A percentile compares a stretch with the other conserved stretches of the same genome.
Conservation (phyloP, 352 stramenopile species). For the Aphanomyces astaci region DNA sequence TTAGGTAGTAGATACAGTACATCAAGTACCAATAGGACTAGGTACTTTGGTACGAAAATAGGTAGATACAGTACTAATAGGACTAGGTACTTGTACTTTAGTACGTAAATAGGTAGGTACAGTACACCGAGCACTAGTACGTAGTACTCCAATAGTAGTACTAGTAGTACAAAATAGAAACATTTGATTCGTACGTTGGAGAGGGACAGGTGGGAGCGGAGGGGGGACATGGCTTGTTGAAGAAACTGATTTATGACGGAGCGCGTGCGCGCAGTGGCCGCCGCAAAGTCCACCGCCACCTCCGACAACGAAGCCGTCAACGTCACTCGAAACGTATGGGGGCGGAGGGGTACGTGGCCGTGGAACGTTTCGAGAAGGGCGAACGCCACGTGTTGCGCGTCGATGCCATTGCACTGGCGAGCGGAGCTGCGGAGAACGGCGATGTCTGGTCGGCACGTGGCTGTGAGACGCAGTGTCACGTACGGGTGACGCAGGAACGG, state of each 20-base stretch:
- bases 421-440: background rate
- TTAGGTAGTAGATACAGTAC: too few relatives aligned
- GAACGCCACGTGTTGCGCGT: background rate
- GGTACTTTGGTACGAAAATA: too few relatives aligned
- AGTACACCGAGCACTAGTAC: too few relatives aligned
- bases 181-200: background rate
- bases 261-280: background rate
- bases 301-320: background rate
- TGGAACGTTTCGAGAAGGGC: background rate
- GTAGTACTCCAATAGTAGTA: too few relatives aligned
- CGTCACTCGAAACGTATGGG: background rate
- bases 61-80: too few relatives aligned
- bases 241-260: background rate
- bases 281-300: background rate
- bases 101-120: too few relatives aligned
- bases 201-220: background rate
- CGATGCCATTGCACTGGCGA: background rate
- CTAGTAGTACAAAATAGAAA: background rate
- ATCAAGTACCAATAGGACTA: too few relatives aligned
- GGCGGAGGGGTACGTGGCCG: background rate
- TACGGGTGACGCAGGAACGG: background rate
- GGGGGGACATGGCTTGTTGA: background rate
- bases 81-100: too few relatives aligned
- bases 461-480: background rate
- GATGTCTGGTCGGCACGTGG: background rate